Conservation (phyloP, 2,329 filamentous ascomycete genomes). For the Elsinoe fawcettii region DNA sequence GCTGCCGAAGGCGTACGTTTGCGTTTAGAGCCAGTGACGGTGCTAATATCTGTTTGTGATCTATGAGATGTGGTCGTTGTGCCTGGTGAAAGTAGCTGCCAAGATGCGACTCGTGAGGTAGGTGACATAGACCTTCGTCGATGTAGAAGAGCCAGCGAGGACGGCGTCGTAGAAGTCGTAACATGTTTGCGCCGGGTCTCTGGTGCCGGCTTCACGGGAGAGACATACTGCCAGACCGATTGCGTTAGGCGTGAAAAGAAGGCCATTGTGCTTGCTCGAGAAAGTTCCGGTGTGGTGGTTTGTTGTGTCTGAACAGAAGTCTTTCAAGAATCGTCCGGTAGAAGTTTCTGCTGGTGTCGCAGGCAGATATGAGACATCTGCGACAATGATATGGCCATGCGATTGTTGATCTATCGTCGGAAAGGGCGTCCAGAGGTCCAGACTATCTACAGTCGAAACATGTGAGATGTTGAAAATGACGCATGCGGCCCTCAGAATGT, state of each 20-base stretch:
- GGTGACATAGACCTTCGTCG: neutral
- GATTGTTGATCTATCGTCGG: neutral
- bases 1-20: neutral
- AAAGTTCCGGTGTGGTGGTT: neutral
- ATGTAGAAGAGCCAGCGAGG: neutral
- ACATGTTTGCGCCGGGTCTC: neutral
- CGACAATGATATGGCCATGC: neutral
- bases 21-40: neutral
- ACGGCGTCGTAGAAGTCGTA: neutral
- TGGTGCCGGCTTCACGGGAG: neutral
- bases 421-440: neutral
- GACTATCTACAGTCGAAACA: neutral
- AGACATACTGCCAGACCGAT: slow-evolving; percentile 5
- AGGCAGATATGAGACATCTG: neutral
- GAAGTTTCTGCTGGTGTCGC: neutral
- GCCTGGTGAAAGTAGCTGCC: neutral
- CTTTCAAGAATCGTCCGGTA: neutral
- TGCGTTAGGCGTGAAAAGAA: slow-evolving; percentile 7
- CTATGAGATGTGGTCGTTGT: neutral
- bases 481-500: neutral
- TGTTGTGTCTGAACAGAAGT: neutral
- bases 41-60: neutral
- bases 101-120: neutral
- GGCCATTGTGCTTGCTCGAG: neutral
- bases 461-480: neutral